A percentile compares a stretch with the other conserved stretches of the same genome.
These are phyloP conservation scores for Phytophthora boehmeriae DNA, from an alignment of 352 stramenopile species.

Conservation along the genomic window DNA sequence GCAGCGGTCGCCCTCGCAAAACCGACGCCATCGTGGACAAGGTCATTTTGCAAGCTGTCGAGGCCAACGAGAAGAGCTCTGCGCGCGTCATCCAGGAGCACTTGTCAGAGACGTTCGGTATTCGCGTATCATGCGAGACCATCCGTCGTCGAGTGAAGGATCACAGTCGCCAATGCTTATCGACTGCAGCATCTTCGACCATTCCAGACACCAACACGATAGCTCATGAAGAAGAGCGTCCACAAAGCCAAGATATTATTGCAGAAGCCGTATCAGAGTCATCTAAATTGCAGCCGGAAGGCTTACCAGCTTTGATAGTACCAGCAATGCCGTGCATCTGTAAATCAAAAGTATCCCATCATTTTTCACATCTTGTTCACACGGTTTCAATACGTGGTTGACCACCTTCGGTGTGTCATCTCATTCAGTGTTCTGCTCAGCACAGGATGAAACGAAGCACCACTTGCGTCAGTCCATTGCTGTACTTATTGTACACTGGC, in stretches of 20 bases:
- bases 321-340: constrained; percentile 19
- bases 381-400: no score
- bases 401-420: no score
- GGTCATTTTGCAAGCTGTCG: constrained; percentile 67
- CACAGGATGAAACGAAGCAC: not conserved
- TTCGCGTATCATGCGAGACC: constrained; percentile 72
- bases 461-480: not conserved
- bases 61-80: constrained; percentile 61
- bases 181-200: not conserved
- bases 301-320: constrained; percentile 11
- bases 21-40: constrained; percentile 70
- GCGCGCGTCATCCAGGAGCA: constrained; percentile 66
- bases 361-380: no score
- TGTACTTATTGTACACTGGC: not conserved
- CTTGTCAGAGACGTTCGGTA: constrained; percentile 45
- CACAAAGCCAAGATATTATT: constrained; percentile 1
- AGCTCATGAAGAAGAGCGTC: not conserved
- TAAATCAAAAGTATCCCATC: constrained; percentile 1
- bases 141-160: constrained; percentile 73
- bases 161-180: constrained; percentile 45
- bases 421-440: not conserved
- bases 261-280: not conserved
- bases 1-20: constrained; percentile 65
- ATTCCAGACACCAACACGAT: not conserved
- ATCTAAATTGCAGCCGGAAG: constrained; percentile 4